phyloP scores from a whole-genome alignment of 352 stramenopile genomes.

The Phytophthora pini region DNA sequence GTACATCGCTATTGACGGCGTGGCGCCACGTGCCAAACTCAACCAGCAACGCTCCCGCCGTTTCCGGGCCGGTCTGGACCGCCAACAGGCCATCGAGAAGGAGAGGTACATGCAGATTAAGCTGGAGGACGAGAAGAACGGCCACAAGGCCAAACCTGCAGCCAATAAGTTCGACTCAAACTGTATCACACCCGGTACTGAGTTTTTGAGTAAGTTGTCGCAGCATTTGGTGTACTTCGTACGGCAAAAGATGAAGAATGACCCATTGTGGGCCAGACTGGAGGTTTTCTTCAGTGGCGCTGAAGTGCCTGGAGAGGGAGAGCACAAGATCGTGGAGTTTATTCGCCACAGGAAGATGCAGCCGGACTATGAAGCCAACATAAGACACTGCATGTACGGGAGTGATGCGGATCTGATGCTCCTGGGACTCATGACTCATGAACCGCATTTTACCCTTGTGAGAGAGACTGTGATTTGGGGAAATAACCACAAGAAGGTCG shows the following conservation, averaged over 20 bases:
- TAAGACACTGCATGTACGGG: slow-evolving; percentile 98
- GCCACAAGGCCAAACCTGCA: slow-evolving; percentile 26
- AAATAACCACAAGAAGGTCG: slow-evolving; percentile 55
- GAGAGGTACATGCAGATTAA: slow-evolving; percentile 73
- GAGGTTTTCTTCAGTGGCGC: slow-evolving; percentile 97
- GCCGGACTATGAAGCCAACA: slow-evolving; percentile 93
- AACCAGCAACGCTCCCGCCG: slow-evolving; percentile 99
- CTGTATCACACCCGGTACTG: slow-evolving; percentile 99
- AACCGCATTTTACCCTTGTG: slow-evolving; percentile 98
- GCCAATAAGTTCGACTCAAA: slow-evolving; percentile 97
- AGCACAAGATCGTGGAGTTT: slow-evolving; percentile 99
- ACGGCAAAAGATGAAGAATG: slow-evolving; percentile 95
- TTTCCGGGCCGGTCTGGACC: slow-evolving; percentile 91
- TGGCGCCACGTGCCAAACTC: slow-evolving; percentile 98
- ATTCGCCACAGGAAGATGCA: slow-evolving; percentile 94
- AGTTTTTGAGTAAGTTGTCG: slow-evolving; percentile 98
- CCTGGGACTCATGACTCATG: slow-evolving; percentile 97
- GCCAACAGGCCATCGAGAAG: slow-evolving; percentile 74
- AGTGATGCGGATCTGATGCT: slow-evolving; percentile 99
- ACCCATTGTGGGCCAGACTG: slow-evolving; percentile 95
- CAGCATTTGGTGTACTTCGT: slow-evolving; percentile 93
- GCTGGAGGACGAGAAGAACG: slow-evolving; percentile 82
- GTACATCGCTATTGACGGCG: slow-evolving; percentile 99
- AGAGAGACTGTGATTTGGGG: slow-evolving; percentile 98
- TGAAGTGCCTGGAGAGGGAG: slow-evolving; percentile 98